Evolutionary conservation across 2,329 filamentous ascomycete genomes (phyloP).

Genomic region (Aspergillus bombycis): DNA sequence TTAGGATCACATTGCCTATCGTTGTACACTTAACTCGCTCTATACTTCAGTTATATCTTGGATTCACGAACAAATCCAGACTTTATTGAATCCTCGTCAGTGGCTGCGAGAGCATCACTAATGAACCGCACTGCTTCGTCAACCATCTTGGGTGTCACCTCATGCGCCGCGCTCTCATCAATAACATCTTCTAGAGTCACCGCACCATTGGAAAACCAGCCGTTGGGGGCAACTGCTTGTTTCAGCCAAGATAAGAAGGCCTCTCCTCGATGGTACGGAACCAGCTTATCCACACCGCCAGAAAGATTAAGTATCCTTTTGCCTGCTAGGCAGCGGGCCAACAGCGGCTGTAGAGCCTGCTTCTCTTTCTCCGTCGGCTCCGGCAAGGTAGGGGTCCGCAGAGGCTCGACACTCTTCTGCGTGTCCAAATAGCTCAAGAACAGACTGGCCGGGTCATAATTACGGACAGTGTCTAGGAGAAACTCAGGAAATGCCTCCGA

Average conservation of each 20-base stretch:
- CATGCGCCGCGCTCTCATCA: conserved; percentile 61
- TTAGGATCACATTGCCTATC: not conserved
- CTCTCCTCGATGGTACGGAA: conserved; percentile 61
- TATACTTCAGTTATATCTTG: conserved; percentile 32
- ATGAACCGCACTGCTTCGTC: conserved; percentile 60
- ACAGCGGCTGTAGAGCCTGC: conserved; percentile 44
- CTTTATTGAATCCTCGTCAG: conserved; percentile 23
- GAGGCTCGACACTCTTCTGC: conserved; percentile 23
- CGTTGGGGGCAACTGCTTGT: conserved; percentile 39
- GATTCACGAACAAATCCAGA: conserved; percentile 39
- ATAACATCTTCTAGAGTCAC: conserved; percentile 61
- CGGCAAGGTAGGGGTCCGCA: conserved; percentile 36
- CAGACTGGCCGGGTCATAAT: conserved; percentile 74
- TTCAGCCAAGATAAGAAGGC: conserved; percentile 62
- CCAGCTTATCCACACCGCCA: conserved; percentile 62
- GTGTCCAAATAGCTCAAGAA: conserved; percentile 60
- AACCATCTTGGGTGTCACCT: conserved; percentile 61
- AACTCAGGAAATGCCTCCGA: conserved; percentile 74
- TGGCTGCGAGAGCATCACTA: conserved; percentile 41
- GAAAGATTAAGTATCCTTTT: conserved; percentile 59
- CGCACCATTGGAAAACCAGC: conserved; percentile 55
- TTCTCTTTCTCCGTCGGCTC: conserved; percentile 49
- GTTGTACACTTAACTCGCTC: not conserved
- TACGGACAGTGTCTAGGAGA: conserved; percentile 65
- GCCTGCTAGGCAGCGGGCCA: conserved; percentile 48